Conservation (phyloP, 2,329 filamentous ascomycete genomes). For the Fusarium sterilihyphosum region DNA sequence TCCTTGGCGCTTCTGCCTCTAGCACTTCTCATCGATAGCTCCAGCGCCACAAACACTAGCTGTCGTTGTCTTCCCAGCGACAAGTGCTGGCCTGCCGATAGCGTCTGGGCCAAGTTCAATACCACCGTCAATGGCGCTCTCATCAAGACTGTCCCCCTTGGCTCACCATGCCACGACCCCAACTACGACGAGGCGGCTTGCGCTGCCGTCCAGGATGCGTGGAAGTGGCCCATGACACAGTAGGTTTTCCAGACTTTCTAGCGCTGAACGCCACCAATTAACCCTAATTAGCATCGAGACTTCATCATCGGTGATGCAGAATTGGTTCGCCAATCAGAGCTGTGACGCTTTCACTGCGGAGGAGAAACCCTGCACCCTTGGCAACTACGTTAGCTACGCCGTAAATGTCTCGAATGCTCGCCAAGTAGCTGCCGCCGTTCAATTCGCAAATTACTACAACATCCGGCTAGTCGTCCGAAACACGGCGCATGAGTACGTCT, state of each 20-base stretch:
- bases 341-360: slow-evolving; percentile 53
- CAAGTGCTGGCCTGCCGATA: slow-evolving; percentile 59
- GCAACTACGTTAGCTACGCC: slow-evolving; percentile 54
- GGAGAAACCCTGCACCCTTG: slow-evolving; percentile 53
- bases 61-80: slow-evolving; percentile 63
- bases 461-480: slow-evolving; percentile 50
- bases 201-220: slow-evolving; percentile 51
- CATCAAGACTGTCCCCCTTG: slow-evolving; percentile 61
- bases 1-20: slow-evolving; percentile 27
- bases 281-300: slow-evolving; percentile 44
- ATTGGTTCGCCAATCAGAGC: slow-evolving; percentile 50
- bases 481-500: slow-evolving; percentile 42
- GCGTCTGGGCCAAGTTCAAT: slow-evolving; percentile 61
- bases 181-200: slow-evolving; percentile 59
- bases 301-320: slow-evolving; percentile 54
- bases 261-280: background rate
- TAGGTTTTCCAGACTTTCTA: slow-evolving; percentile 43
- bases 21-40: slow-evolving; percentile 5
- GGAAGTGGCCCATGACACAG: slow-evolving; percentile 58
- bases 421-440: slow-evolving; percentile 48
- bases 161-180: slow-evolving; percentile 59
- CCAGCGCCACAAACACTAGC: slow-evolving; percentile 7
- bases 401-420: slow-evolving; percentile 46
- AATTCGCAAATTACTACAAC: slow-evolving; percentile 52
- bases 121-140: slow-evolving; percentile 59